Evolutionary conservation across 768 basidiomycete species (phyloP), one percentile per base, ranked within the genome.

Genomic region (Lactarius vividus): DNA sequence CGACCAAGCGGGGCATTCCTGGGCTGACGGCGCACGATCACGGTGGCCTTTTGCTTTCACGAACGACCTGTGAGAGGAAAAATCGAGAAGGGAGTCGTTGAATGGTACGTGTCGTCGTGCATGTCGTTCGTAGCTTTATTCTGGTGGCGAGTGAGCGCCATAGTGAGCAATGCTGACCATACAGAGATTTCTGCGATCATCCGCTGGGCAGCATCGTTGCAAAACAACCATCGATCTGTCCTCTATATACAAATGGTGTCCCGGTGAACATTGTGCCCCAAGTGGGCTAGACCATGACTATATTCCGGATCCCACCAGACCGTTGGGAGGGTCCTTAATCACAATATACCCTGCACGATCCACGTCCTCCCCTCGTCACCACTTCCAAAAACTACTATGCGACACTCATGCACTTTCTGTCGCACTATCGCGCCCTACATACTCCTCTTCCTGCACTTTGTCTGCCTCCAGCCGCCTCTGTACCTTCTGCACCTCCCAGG

Each of bases 401-500:
- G 33, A 37, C 16, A 55, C 31, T 57, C 37, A 61, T 33, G 28
- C 56, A 35, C 18, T 11, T n/a, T 33, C 55, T 3, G 39, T 33
- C 37, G 5, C 20, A 28, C 37, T 11, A 46, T 35, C 8, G 7
- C 26, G 28, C 13, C 2, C 31, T 33, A 2, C 9, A 8, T 37
- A 8, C 10, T 28, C 37, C 10, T 57, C 56, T 20, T 55, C 55
- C 8, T 57, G 40, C 39, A 29, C 44, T 56, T 63, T 62, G 23
- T 69, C 70, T 28, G 11, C 59, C 54, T 78, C 81, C 39, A 91
- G 65, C 62, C 88, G 79, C 31, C 78, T 75, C 68, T 74, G 74
- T 2, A 88, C 89, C 69, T 88, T 87, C 71, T 79, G 71, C 13
- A 90, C 88, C 75, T 94, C 88, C 55, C 74, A 74, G 9, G 84